Evolutionary conservation across 306 rosid species (phyloP), one percentile per base, ranked within the genome.

Genomic region (Vigna nakashimae): DNA sequence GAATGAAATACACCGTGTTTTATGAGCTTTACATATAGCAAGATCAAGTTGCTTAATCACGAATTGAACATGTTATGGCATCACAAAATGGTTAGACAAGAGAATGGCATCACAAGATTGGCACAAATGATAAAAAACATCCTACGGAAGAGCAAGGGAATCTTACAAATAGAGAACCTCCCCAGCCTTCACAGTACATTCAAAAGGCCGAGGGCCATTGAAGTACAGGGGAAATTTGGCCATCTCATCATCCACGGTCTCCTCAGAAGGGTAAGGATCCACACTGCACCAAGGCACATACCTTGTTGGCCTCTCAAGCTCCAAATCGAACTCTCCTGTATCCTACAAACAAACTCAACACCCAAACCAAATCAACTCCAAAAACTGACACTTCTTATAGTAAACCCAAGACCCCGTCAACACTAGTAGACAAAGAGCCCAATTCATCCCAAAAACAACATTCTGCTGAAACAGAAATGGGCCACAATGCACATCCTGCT

Each of bases 251-350:
- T 83, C 84, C 75, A 70, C 62, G 46, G 42, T 80, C 86, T 86
- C 86, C 0, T 66, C 63, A 30, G 90, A 81, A 82, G 93, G 95
- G 69, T 79, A 89, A 79, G 97, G 97, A 69, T 91, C 79, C 65
- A 91, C 94, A 70, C 97, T 91, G 64, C 89, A 93, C 97, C 98
- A 91, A 42, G 98, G 97, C 46, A 93, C 97, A 79, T 79, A 53
- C 74, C 90, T 87, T 7, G 9, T 69, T 11, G 93, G 94, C 73
- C 84, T 84, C 71, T 91, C 93, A 63, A 88, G 71, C 26, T 89
- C 93, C 84, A 93, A 84, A 43, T 64, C 80, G 63, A 93, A 91
- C 82, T 88, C 88, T 55, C 86, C 85, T 0, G 76, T 87, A 12
- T 79, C 94, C 91, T 91, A 70, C 72, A 73, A 43, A 40, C 43